Evolutionary conservation across 2,329 filamentous ascomycete genomes (phyloP), one percentile per base, ranked within the genome.

Genomic region (Ploettnerulaceae sp.): DNA sequence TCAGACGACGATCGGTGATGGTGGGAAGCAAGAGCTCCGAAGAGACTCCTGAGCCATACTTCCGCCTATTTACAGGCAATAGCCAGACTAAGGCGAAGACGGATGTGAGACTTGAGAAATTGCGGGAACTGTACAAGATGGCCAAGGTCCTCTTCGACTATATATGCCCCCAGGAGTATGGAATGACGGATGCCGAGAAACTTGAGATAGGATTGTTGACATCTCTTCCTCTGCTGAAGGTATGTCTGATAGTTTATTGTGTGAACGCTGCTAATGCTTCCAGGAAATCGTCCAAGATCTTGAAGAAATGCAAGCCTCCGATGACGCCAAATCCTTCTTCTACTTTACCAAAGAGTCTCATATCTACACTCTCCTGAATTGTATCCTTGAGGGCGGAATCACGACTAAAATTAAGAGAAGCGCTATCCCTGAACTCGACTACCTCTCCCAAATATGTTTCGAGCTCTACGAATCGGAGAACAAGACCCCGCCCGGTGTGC

Each of bases 301-400:
- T 2, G 94, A 98, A 69, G 90, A 97, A 67, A 89, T 97, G 67
- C 93, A 98, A 68, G 91, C 93, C 3, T 94, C 88, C 0, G 84
- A 91, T 43, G 87, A 94, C 56, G 89, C 90, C 34, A 96, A 96
- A 64, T 91, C 86, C 1, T 97, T 97, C 72, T 88, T 97, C 69
- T 98, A 98, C 71, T 98, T 98, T 67, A 98, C 93, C 54, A 98
- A 98, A 67, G 93, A 98, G 68, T 95, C 89, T 0, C 93, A 98
- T 66, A 96, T 98, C 54, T 98, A 98, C 70, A 98, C 93, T 4
- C 77, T 98, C 4, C 79, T 98, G 48, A 98, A 98, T 67, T 97
- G 91, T 66, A 97, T 98, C 57, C 78, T 98, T 20, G 93, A 98
- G 66, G 93, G 94, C 51, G 94, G 93, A 22, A 87, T 98, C 55